Conservation (phyloP, 2,329 filamentous ascomycete species). For the Diaporthe sp. region DNA sequence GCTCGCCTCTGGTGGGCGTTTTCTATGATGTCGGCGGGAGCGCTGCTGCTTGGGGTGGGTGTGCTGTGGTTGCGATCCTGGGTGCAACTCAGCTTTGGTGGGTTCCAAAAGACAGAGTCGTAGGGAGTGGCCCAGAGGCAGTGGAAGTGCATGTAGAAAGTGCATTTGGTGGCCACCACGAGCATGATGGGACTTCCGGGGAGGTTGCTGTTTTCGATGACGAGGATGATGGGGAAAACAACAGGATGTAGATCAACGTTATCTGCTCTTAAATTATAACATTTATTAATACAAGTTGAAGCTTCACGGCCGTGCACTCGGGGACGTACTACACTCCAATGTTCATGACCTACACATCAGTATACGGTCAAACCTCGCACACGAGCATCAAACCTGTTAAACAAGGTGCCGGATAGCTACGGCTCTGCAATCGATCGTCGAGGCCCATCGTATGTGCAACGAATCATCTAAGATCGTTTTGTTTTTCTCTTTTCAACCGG, state of each 20-base stretch:
- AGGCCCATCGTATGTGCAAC: too few relatives aligned
- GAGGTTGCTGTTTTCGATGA: constrained; percentile 32
- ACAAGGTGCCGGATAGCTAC: too few relatives aligned
- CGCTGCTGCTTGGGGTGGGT: constrained; percentile 54
- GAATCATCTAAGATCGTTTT: too few relatives aligned
- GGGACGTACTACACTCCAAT: too few relatives aligned
- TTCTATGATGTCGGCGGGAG: constrained; percentile 74
- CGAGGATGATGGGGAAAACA: not conserved
- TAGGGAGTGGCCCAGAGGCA: not conserved
- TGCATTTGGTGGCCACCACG: constrained; percentile 33
- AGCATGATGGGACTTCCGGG: not conserved
- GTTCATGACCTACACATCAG: too few relatives aligned
- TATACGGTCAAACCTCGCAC: too few relatives aligned
- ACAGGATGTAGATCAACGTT: not conserved
- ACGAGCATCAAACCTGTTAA: too few relatives aligned
- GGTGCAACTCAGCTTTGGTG: constrained; percentile 38
- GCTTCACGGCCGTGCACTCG: not conserved
- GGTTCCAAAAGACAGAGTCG: constrained; percentile 35
- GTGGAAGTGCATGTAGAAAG: constrained; percentile 39
- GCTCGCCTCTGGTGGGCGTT: constrained; percentile 76
- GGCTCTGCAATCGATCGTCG: too few relatives aligned
- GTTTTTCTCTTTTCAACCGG: too few relatives aligned
- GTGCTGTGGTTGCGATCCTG: constrained; percentile 32
- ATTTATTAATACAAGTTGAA: not conserved
- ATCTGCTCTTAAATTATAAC: not conserved